Base-by-base conservation (phyloP, 768 basidiomycete species). In the Hygrophoropsis aurantiaca region DNA sequence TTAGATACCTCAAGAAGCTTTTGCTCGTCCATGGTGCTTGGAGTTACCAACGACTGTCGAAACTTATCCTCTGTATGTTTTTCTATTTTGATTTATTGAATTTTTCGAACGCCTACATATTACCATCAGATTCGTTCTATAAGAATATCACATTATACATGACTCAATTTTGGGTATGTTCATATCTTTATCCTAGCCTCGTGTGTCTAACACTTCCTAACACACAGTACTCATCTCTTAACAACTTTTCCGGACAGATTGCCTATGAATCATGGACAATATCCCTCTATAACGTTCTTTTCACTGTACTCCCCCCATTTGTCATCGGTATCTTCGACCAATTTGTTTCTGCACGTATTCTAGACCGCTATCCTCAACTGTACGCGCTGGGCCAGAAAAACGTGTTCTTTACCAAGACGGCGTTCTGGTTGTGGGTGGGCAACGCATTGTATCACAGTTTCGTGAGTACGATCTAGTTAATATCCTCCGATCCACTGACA, bases 311-410 rank as follows among this genome's bases (percentile, higher is more conserved):
- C 1, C 95, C 97, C 0, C 97, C 97, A 0, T 79, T 99, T 42
- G 97, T 99, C 44, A 95, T 99, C 56, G 97, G 97, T 30, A 79
- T 99, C 40, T 98, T 98, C 62, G 97, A 98, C 66, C 97, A 99
- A 59, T 98, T 98, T 56, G 97, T 98, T 40, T 94, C 92, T 2
- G 97, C 97, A 3, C 82, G 97, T 18, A 90, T 98, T 67, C 74
- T 99, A 52, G 95, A 98, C 64, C 83, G 94, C 33, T 99, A 99
- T 65, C 97, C 97, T 1, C 97, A 99, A 59, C 73, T 98, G 27
- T 99, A 99, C 67, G 85, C 80, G 50, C 82, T 97, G 7, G 97
- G 97, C 3, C 97, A 98, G 68, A 81, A 81, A 64, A 99, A 98
- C 58, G 84, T 81, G 37, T 98, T 98, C 71, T 95, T 95, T 69